Base-by-base conservation (phyloP, 2,329 filamentous ascomycete genomes). In the Fragosphaeria purpurea region DNA sequence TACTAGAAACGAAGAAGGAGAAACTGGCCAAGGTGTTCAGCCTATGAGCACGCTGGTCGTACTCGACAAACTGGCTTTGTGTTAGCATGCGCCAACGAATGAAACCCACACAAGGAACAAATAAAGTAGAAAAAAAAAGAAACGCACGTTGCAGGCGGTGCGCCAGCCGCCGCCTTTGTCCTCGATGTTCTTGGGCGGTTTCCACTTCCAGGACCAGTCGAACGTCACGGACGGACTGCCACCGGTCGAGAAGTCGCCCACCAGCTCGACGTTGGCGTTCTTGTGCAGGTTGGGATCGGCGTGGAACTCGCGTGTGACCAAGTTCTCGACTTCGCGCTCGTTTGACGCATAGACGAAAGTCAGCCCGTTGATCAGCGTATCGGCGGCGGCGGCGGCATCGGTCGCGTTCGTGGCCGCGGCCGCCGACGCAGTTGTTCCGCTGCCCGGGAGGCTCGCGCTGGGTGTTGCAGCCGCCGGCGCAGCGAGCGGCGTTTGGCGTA, bases 131-230 rank as follows among this genome's bases (percentile, higher is more conserved):
- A 31, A 7, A 22, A 38, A 33, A n/a, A 11, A 35, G 35, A 12
- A 10, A 69, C 78, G 55, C 73, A 88, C 85, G 65, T 88, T 96
- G 74, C 93, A 97, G 60, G 85, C 86, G 63, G 94, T 97, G 62
- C 88, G 86, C 91, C 93, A 98, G 43, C 93, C 93, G 51, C 89
- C 88, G 34, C 86, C 87, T 60, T 80, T 81, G 63, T 96, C 90
- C 63, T 96, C 90, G 12, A 72, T 70, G 11, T 71, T 62, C 72
- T 88, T 95, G 39, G 93, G 93, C 7, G 93, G 88, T 63, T 86
- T 88, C 89, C 91, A 98, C 72, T 85, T 93, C 93, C 93, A 98
- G 7, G 85, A 83, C 89, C 91, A 98, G 57, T 91, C 85, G 63
- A 96, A 96, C 37, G 88, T 83, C 34, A 95, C 84, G 2, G 88